Evolutionary conservation across 164 flowering plant species (phyloP).

Genomic region (Protea cynaroides): DNA sequence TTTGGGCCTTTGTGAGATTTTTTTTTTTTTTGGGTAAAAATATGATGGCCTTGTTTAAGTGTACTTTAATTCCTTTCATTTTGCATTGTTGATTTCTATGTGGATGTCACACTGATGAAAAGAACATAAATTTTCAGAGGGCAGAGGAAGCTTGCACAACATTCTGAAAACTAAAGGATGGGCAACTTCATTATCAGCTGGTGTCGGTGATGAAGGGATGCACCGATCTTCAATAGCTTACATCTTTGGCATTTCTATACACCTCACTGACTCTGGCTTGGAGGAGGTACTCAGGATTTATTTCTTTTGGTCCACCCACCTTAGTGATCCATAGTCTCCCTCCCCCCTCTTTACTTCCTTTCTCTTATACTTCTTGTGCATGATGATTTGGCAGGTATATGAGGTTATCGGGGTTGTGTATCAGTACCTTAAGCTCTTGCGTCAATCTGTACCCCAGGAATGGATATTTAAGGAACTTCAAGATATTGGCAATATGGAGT

Average conservation of each 20-base stretch:
- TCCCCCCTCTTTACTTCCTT: background rate
- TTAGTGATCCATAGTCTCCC: too few species aligned
- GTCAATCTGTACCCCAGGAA: slow-evolving; percentile 61
- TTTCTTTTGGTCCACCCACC: background rate
- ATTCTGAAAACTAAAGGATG: slow-evolving; percentile 83
- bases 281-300: slow-evolving; percentile 48
- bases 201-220: slow-evolving; percentile 93
- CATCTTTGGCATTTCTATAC: slow-evolving; percentile 73
- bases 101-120: background rate
- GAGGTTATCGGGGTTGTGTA: slow-evolving; percentile 81
- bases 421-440: slow-evolving; percentile 79
- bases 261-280: slow-evolving; percentile 83
- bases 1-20: background rate
- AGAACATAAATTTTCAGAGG: slow-evolving; percentile 56
- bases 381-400: slow-evolving; percentile 42
- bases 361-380: background rate
- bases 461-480: slow-evolving; percentile 96
- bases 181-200: slow-evolving; percentile 93
- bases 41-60: too few species aligned
- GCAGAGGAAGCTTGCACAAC: slow-evolving; percentile 79
- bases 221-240: slow-evolving; percentile 76
- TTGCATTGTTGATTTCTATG: background rate
- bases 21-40: too few species aligned
- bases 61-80: too few species aligned
- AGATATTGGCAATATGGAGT: slow-evolving; percentile 92